phyloP scores from a whole-genome alignment of 2,329 filamentous ascomycete genomes.

The Penicillium brasilianum region DNA sequence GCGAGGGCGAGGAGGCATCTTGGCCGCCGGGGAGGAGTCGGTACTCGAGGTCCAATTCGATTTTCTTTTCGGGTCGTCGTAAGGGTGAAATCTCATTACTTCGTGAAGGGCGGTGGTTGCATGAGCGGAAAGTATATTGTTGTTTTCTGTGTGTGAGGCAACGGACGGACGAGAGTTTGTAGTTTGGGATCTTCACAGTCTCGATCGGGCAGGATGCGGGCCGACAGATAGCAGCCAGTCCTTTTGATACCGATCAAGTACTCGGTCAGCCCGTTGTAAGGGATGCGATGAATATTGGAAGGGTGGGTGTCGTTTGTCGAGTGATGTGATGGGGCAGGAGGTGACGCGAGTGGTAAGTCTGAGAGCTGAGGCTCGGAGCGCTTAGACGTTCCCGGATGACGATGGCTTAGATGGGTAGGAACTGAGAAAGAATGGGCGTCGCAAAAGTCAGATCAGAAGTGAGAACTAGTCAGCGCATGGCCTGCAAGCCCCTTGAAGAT shows the following conservation, averaged over 20 bases:
- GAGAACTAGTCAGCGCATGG: slow-evolving; percentile 7
- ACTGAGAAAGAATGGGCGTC: not conserved
- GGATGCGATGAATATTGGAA: not conserved
- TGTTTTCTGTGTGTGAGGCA: not conserved
- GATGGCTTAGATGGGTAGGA: not conserved
- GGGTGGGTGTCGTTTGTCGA: not conserved
- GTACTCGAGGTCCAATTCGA: slow-evolving; percentile 15
- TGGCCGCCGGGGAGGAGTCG: slow-evolving; percentile 15
- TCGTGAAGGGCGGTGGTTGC: slow-evolving; percentile 17
- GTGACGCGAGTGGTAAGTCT: slow-evolving; percentile 1
- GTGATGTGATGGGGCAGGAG: not conserved
- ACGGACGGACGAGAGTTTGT: not conserved
- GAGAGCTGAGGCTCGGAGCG: slow-evolving; percentile 9
- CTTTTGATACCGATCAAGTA: not conserved
- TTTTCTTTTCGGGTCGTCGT: slow-evolving; percentile 19
- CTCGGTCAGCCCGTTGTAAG: not conserved
- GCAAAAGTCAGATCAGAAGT: not conserved
- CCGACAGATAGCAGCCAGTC: slow-evolving; percentile 3
- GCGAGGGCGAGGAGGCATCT: slow-evolving; percentile 47
- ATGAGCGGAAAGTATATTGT: slow-evolving; percentile 22
- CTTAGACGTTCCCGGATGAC: not conserved
- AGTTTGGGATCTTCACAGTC: slow-evolving; percentile 8
- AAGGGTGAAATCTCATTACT: slow-evolving; percentile 30
- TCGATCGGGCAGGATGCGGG: slow-evolving; percentile 14
- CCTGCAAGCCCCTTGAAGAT: slow-evolving; percentile 8